A percentile compares a stretch with the other conserved stretches of the same genome.
Evolutionary conservation across 352 stramenopile species (phyloP).

Genomic region (Phytophthora macrochlamydospora): DNA sequence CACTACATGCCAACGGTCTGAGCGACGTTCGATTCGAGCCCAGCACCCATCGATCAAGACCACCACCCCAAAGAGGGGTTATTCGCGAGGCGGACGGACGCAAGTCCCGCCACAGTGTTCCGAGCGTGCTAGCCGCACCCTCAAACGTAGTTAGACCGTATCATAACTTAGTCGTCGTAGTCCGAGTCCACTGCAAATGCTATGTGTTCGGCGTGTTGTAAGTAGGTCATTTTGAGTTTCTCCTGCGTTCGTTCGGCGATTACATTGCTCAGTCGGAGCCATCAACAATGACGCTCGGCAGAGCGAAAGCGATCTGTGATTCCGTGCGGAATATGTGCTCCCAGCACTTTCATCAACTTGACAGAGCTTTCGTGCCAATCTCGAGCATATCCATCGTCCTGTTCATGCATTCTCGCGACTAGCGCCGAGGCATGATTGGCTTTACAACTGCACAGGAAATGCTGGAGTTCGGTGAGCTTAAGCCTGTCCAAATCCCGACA

Average conservation of each 20-base stretch:
- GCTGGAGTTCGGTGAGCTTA: no score
- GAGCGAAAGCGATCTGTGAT: neutral
- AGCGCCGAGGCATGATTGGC: no score
- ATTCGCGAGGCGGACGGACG: neutral
- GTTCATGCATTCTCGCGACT: neutral
- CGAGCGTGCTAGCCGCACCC: neutral
- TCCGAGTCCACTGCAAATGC: neutral
- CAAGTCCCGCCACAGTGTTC: neutral
- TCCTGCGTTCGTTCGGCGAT: neutral
- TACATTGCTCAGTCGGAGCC: no score
- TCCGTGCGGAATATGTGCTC: neutral
- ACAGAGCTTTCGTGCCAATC: neutral
- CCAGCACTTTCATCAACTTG: neutral
- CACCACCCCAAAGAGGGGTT: neutral
- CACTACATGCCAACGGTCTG: slow-evolving; percentile 22
- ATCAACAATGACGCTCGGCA: neutral
- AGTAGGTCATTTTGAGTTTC: neutral
- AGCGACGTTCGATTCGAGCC: slow-evolving; percentile 5
- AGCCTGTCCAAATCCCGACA: no score
- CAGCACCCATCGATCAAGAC: neutral
- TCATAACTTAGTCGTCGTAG: neutral
- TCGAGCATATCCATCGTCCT: neutral
- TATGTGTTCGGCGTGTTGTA: slow-evolving; percentile 3
- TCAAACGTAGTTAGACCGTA: neutral
- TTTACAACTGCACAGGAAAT: no score